Conservation (phyloP, 2,329 filamentous ascomycete species). For the Cladosporium sp. region DNA sequence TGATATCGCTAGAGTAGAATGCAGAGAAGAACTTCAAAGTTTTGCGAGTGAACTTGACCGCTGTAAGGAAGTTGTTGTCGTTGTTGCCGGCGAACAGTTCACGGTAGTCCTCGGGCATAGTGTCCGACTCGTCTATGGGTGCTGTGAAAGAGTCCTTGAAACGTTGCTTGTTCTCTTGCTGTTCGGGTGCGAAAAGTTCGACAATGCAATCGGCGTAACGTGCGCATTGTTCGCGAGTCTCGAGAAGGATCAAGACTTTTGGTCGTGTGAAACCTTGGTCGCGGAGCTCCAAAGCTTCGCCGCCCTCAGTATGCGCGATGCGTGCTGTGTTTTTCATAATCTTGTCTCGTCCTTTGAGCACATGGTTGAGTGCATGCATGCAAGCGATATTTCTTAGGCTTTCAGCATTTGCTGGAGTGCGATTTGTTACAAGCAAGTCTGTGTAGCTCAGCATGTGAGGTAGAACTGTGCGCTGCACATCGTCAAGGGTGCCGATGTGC, state of each 20-base stretch:
- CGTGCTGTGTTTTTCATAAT: slow-evolving; percentile 91
- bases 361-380: slow-evolving; percentile 85
- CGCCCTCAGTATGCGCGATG: slow-evolving; percentile 65
- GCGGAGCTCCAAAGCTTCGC: slow-evolving; percentile 68
- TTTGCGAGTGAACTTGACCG: slow-evolving; percentile 96
- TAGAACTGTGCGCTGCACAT: slow-evolving; percentile 65
- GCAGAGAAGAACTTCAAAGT: slow-evolving; percentile 92
- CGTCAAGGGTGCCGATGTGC: slow-evolving; percentile 59
- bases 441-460: slow-evolving; percentile 78
- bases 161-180: slow-evolving; percentile 91
- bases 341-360: slow-evolving; percentile 88
- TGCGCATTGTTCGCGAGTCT: slow-evolving; percentile 83
- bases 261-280: slow-evolving; percentile 96
- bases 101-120: slow-evolving; percentile 81
- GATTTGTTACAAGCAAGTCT: slow-evolving; percentile 74
- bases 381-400: slow-evolving; percentile 71
- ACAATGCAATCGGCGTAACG: slow-evolving; percentile 76
- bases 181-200: slow-evolving; percentile 74
- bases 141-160: slow-evolving; percentile 82
- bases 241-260: slow-evolving; percentile 86
- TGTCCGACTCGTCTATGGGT: slow-evolving; percentile 66
- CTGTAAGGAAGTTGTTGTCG: slow-evolving; percentile 94
- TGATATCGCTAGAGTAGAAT: slow-evolving; percentile 95
- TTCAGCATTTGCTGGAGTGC: slow-evolving; percentile 68
- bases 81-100: slow-evolving; percentile 93